Percentiles rank a stretch among this genome's conserved stretches.
Conservation (phyloP, 306 rosid species). For the Acmispon strigosus region DNA sequence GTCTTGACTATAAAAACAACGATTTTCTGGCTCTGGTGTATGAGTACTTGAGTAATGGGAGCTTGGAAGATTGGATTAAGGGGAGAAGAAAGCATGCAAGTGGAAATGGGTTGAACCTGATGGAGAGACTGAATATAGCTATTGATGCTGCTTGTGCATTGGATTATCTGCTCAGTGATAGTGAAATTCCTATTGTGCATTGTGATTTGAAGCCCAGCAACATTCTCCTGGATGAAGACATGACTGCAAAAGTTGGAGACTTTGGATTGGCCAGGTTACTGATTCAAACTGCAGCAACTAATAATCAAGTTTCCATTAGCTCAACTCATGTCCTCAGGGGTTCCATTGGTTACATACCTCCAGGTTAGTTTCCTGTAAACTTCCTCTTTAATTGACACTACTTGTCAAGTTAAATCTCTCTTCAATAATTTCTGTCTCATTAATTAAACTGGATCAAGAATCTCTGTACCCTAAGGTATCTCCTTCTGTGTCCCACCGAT, state of each 20-base stretch:
- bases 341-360: slow-evolving; percentile 81
- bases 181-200: slow-evolving; percentile 58
- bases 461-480: too few relatives aligned
- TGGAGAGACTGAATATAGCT: slow-evolving; percentile 58
- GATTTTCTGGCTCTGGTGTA: slow-evolving; percentile 66
- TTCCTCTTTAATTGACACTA: not conserved
- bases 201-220: slow-evolving; percentile 83
- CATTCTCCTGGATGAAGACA: slow-evolving; percentile 49
- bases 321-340: slow-evolving; percentile 55
- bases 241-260: slow-evolving; percentile 75
- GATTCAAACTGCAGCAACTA: slow-evolving; percentile 29
- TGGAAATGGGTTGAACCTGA: slow-evolving; percentile 38
- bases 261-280: slow-evolving; percentile 65
- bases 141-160: slow-evolving; percentile 59
- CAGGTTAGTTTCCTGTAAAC: slow-evolving; percentile 37
- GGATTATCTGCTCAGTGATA: slow-evolving; percentile 64
- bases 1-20: slow-evolving; percentile 49
- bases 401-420: not conserved
- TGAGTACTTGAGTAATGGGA: slow-evolving; percentile 58
- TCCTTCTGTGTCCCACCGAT: too few relatives aligned
- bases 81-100: slow-evolving; percentile 39
- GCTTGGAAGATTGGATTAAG: slow-evolving; percentile 70
- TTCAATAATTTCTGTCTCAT: not conserved
- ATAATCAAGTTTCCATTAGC: slow-evolving; percentile 33
- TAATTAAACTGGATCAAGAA: not conserved